Evolutionary conservation across 345 rosid genomes (phyloP).

Genomic region (Trapa bicornis): DNA sequence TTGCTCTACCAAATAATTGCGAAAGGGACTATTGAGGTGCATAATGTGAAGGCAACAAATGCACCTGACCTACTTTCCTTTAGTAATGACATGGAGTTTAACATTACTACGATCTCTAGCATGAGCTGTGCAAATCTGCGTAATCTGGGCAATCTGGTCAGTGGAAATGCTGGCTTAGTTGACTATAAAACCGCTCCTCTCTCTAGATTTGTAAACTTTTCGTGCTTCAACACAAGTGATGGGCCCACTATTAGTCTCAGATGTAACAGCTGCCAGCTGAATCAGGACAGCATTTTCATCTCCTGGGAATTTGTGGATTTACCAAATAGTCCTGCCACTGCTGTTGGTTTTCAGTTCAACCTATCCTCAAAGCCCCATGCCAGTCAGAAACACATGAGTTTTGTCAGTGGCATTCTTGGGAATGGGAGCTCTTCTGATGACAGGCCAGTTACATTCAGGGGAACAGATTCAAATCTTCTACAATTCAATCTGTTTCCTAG

Average conservation of each 20-base stretch:
- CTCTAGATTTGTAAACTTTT: constrained; percentile 33
- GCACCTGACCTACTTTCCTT: constrained; percentile 66
- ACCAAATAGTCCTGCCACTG: constrained; percentile 66
- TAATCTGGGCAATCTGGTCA: constrained; percentile 42
- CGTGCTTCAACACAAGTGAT: constrained; percentile 55
- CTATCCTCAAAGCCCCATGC: constrained; percentile 39
- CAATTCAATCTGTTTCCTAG: constrained; percentile 80
- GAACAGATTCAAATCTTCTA: constrained; percentile 46
- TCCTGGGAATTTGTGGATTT: constrained; percentile 89
- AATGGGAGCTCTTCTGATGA: constrained; percentile 53
- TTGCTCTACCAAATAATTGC: constrained; percentile 84
- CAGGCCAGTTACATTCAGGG: constrained; percentile 75
- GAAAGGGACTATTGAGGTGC: constrained; percentile 74
- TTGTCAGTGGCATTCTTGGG: constrained; percentile 59
- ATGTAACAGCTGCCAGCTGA: constrained; percentile 49
- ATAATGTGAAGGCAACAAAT: constrained; percentile 68
- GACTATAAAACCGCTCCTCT: constrained; percentile 40
- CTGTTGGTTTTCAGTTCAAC: constrained; percentile 86
- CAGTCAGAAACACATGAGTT: constrained; percentile 48
- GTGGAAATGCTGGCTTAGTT: constrained; percentile 56
- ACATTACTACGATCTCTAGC: constrained; percentile 68
- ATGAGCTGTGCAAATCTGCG: constrained; percentile 81
- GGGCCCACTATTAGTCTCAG: constrained; percentile 75
- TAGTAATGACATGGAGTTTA: constrained; percentile 68
- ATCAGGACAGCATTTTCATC: constrained; percentile 44